Evolutionary conservation across 768 basidiomycete genomes (phyloP), one percentile per base, ranked within the genome.

Genomic region (Amanita molliuscula): DNA sequence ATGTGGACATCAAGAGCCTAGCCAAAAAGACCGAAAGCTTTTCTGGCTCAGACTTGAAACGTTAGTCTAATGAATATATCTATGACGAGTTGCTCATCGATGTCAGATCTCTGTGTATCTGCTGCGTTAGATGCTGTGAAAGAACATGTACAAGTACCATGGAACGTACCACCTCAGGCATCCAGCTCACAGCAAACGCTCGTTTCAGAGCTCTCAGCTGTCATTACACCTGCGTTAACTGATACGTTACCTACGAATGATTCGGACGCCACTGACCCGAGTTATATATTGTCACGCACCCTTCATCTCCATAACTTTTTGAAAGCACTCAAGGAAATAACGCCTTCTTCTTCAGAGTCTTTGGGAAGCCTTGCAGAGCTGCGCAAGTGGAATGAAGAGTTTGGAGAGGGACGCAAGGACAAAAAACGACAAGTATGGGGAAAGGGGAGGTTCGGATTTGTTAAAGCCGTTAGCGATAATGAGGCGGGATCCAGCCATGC

Each of bases 11-110:
- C 15, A 67, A 69, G 43, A 60, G 57, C 20, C 65, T 93, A 34
- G 84, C 87, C 4, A 76, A 74, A 61, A 77, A 78, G 62, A 90
- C 90, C 0, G 86, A 88, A 48, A 80, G 77, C 47, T 97, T 92
- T 65, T 97, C 93, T 50, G 93, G 93, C 13, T 95, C 92, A 23
- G 93, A 97, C 64, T 71, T 97, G 52, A 96, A 95, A 65, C 90
- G 93, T 95, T 52, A 61, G 71, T 13, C 48, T 3, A 31, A 34
- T 43, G 51, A 31, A 38, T 36, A 37, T 37, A 25, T 9, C n/a
- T 48, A 25, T n/a, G 13, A n/a, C 8, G 5, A 18, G 48, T 29
- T 45, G 47, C 50, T 21, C 33, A 44, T 52, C 55, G 31, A 58
- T 50, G 20, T 6, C 58, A 96, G 93, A 97, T 66, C 67, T 96